Conservation (phyloP, 148 eudicot species). For the Pouteria glomerata region DNA sequence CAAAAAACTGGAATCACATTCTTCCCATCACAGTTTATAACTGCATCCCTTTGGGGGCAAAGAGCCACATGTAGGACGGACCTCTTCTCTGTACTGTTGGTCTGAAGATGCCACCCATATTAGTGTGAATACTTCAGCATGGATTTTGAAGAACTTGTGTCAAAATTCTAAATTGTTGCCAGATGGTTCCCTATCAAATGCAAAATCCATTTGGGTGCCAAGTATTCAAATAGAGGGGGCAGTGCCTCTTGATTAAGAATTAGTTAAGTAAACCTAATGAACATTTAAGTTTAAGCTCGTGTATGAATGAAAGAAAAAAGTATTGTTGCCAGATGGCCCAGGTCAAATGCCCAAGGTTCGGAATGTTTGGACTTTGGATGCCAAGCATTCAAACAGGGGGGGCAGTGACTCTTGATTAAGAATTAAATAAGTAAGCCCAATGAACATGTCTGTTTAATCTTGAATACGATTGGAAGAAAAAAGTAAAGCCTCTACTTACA, state of each 20-base stretch:
- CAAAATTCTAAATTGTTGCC: not conserved
- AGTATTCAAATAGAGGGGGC: not conserved
- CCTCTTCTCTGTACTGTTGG: constrained; percentile 92
- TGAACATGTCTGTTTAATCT: not conserved
- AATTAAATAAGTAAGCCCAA: not conserved
- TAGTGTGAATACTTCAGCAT: not conserved
- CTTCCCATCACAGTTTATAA: constrained; percentile 68
- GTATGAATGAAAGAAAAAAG: no score
- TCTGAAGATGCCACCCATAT: constrained; percentile 42
- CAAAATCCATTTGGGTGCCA: not conserved
- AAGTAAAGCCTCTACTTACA: constrained; percentile 9
- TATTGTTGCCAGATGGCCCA: no score
- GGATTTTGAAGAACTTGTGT: not conserved
- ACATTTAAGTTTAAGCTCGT: no score
- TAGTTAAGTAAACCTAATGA: no score
- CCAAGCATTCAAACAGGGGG: no score
- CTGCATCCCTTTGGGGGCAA: constrained; percentile 85
- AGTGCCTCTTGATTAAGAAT: not conserved
- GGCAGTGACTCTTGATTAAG: no score
- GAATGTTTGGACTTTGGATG: no score
- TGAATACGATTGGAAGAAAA: no score
- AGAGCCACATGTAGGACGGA: constrained; percentile 95
- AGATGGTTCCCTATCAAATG: no score
- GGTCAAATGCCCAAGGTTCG: no score
- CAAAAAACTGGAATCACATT: constrained; percentile 96